Evolutionary conservation across 129 eudicot species (phyloP).

Genomic region (Lactuca saligna): DNA sequence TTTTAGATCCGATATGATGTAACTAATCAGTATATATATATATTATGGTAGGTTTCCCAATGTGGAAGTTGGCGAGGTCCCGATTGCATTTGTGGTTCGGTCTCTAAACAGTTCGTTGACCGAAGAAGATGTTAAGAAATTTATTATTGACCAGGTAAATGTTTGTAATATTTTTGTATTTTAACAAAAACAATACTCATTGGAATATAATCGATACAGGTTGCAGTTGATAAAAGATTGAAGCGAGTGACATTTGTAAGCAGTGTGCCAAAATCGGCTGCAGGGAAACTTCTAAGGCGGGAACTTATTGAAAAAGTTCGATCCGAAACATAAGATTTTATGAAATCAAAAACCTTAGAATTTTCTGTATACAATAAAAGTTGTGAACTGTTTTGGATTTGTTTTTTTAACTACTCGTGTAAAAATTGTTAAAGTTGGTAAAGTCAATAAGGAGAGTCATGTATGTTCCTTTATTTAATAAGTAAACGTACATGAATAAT

Average conservation of each 20-base stretch:
- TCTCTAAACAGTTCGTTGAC: constrained; percentile 69
- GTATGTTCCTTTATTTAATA: too few species aligned
- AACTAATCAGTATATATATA: neutral
- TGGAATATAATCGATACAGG: constrained; percentile 36
- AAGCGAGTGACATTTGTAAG: constrained; percentile 60
- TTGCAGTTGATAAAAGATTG: constrained; percentile 81
- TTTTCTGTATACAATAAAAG: too few species aligned
- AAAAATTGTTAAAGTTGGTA: too few species aligned
- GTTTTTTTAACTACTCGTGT: too few species aligned
- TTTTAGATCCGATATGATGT: neutral
- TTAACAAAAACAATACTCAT: neutral
- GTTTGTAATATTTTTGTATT: neutral
- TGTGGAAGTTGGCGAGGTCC: constrained; percentile 94
- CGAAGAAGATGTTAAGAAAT: constrained; percentile 71
- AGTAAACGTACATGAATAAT: too few species aligned
- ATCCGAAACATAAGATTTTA: constrained; percentile 41
- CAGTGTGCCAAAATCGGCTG: constrained; percentile 77
- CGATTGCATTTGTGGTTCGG: constrained; percentile 74
- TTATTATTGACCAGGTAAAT: constrained; percentile 70
- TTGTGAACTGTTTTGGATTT: too few species aligned
- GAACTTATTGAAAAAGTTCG: constrained; percentile 66
- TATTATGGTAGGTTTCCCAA: constrained; percentile 57
- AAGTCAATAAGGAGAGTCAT: too few species aligned
- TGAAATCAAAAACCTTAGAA: too few species aligned
- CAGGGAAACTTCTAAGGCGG: constrained; percentile 79